Evolutionary conservation across 306 rosid genomes (phyloP), one percentile per base, ranked within the genome.

Genomic region (Quercus gilva): DNA sequence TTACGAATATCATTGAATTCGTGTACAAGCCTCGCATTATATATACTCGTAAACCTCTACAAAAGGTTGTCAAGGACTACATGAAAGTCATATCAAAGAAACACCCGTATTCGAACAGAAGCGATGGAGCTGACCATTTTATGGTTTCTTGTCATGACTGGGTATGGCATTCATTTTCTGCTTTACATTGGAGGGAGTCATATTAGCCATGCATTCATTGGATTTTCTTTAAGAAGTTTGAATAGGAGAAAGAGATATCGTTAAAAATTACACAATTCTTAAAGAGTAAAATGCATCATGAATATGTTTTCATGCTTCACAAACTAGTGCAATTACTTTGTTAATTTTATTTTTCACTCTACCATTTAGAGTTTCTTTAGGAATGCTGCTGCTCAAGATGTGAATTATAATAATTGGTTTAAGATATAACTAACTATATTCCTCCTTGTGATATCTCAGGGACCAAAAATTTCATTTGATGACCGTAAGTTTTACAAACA

Each of bases 131-230:
- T 55, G 82, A 83, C 76, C 86, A 78, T 74, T 78, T 82, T 69
- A 17, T 78, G 4, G 67, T 78, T 9, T 84, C 81, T 65, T 84
- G 81, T 83, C 84, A 84, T 9, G 84, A 84, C 28, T 84, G 84
- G 84, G 81, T 71, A 35, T 25, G 57, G 53, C 2, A 49, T 49
- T 37, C 6, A 14, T 69, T 2, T 69, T 69, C 53, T 69, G 37
- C 55, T 21, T 28, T 63, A 21, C 15, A 63, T 63, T 63, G 53
- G 53, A 49, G 53, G 53, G 17, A 49, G 53, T 12, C 17, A 49
- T 49, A 49, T 49, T 3, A 49, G 53, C 53, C 17, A 49, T 10
- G 15, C 17, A 49, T 49, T 49, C 53, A 12, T 49, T 49, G 53
- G 53, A 13, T 49, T 49, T 9, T 10, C 17, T 49, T 49, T 49